Base-by-base conservation (phyloP, 2,329 filamentous ascomycete species). In the Emmonsiellopsis sp. region DNA sequence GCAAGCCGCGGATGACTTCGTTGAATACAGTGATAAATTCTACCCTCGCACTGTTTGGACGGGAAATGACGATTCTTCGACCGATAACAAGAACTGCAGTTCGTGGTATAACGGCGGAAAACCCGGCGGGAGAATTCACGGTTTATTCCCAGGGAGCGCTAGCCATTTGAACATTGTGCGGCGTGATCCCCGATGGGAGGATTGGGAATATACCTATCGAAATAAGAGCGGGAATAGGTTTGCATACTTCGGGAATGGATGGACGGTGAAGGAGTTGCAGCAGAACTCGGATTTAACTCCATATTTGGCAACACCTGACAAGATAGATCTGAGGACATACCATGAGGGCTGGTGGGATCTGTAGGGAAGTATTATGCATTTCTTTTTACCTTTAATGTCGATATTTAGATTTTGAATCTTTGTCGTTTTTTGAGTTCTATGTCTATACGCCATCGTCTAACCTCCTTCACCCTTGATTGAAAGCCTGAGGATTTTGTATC, bases 81-180 rank as follows among this genome's bases (percentile, higher is more conserved):
- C 0, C 5, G 58, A 56, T 2, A 55, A 59, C 36, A 81, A 84
- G 51, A 78, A 80, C 53, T 88, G 85, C 64, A 82, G 79, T 42
- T 85, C 81, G 0, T 88, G 86, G 86, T 86, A 85, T 55, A 88
- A 88, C 55, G 82, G 85, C 10, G 82, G 81, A 0, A 69, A 70
- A 5, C 78, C 83, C 0, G 84, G 84, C 0, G 78, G 75, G 0
- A 71, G 83, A 3, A 82, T 88, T 27, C 82, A 86, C 57, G 85
- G 84, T 0, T 63, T 86, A 6, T 89, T 85, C 79, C 86, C 85
- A 0, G 85, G 85, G 0, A 85, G 81, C 58, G 83, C 83, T 1
- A 73, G 78, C 0, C 82, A 86, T 59, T 69, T 82, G 34, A 83
- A 82, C 2, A 74, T 80, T 11, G 73, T 85, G 6, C 72, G 81